These are phyloP conservation scores for Plasmopara viticola DNA, from an alignment of 352 stramenopile species.

Conservation along the genomic window DNA sequence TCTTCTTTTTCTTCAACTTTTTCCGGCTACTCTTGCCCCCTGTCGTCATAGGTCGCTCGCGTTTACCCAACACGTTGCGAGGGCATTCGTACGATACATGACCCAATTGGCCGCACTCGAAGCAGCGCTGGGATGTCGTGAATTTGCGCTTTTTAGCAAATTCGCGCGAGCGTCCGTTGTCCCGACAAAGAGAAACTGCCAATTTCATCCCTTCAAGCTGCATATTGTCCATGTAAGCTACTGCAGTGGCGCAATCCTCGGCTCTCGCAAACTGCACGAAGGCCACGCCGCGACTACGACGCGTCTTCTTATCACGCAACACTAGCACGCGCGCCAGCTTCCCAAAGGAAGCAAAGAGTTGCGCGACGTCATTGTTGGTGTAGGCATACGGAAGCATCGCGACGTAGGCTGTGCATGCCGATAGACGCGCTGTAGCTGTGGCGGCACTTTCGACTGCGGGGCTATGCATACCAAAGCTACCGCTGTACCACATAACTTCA, in stretches of 20 bases:
- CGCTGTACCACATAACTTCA: neutral
- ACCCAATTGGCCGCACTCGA: slow-evolving; percentile 72
- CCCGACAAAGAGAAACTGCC: slow-evolving; percentile 52
- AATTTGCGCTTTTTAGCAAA: slow-evolving; percentile 82
- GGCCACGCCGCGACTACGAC: slow-evolving; percentile 66
- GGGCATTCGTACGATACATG: slow-evolving; percentile 84
- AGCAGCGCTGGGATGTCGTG: slow-evolving; percentile 56
- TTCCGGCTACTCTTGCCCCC: slow-evolving; percentile 44
- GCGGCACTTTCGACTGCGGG: neutral
- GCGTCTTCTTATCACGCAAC: slow-evolving; percentile 66
- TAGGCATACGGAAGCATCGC: slow-evolving; percentile 85
- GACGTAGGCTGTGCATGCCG: slow-evolving; percentile 69
- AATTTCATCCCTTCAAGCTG: slow-evolving; percentile 60
- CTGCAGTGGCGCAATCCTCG: slow-evolving; percentile 49
- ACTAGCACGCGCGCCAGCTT: slow-evolving; percentile 73
- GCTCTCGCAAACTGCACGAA: slow-evolving; percentile 81
- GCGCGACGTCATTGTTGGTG: slow-evolving; percentile 82
- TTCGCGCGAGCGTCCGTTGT: slow-evolving; percentile 76
- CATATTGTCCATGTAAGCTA: slow-evolving; percentile 51
- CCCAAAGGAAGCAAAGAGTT: slow-evolving; percentile 75
- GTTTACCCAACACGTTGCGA: slow-evolving; percentile 68
- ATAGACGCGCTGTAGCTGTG: slow-evolving; percentile 3
- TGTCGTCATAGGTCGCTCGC: slow-evolving; percentile 44
- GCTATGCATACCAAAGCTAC: neutral
- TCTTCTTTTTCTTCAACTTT: slow-evolving; percentile 40